Evolutionary conservation across 2,329 filamentous ascomycete species (phyloP), one percentile per base, ranked within the genome.

Genomic region (Apiospora rasikravindrae): DNA sequence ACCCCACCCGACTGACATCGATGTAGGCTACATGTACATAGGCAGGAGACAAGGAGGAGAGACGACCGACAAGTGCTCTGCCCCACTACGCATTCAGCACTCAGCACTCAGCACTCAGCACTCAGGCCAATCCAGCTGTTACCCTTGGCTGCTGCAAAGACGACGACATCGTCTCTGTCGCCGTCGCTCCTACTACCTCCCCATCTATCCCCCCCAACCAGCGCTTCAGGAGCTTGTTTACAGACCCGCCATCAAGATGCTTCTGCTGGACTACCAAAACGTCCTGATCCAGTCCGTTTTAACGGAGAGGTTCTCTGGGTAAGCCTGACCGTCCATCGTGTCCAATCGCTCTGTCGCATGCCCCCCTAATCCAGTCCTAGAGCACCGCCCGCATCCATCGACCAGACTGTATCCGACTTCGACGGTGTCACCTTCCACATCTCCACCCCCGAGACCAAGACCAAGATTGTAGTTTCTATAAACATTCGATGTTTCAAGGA

Each of bases 341-440:
- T n/a, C 51, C 69, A 49, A 33, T 26, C 37, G 22, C 13, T 64
- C 19, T 64, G 57, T 64, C 47, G 47, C 49, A 44, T 57, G 51
- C 66, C 69, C 66, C 40, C 64, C 72, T 73, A 71, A 71, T 37
- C 24, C 47, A 45, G 68, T 70, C 73, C 72, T 80, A 98, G 96
- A 84, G 93, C 93, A 82, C 86, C 94, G 77, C 94, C 95, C 73
- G 89, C 91, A 73, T 94, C 94, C 77, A 98, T 99, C 83, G 97
- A 99, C 85, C 96, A 99, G 87, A 94, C 97, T 75, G 94, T 98
- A 75, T 98, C 96, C 82, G 96, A 99, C 85, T 99, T 99, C 81
- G 97, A 99, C 85, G 96, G 96, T 81, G 96, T 98, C 78, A 97
- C 94, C 77, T 99, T 98, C 85, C 96, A 99, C 84, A 95, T 99